Evolutionary conservation across 2,329 filamentous ascomycete species (phyloP).

Genomic region (Pseudogymnoascus sp.): DNA sequence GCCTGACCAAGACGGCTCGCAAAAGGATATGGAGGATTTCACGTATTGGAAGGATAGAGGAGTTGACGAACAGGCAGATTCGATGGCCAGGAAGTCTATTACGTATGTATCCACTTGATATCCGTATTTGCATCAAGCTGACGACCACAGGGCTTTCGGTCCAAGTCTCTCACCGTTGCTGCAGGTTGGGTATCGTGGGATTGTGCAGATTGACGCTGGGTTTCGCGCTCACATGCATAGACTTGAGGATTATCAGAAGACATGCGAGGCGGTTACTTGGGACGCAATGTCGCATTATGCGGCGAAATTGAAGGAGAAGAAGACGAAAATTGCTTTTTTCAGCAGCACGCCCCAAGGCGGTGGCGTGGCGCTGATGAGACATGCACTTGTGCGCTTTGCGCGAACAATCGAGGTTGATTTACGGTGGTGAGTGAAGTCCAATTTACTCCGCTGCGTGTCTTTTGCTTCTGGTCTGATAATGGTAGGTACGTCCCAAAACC

Average conservation of each 20-base stretch:
- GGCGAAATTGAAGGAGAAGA: slow-evolving; percentile 42
- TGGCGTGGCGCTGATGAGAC: slow-evolving; percentile 58
- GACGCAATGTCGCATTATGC: slow-evolving; percentile 47
- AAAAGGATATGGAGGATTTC: slow-evolving; percentile 27
- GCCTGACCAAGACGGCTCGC: slow-evolving; percentile 31
- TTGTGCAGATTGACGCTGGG: slow-evolving; percentile 49
- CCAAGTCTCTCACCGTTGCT: slow-evolving; percentile 63
- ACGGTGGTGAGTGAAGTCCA: slow-evolving; percentile 53
- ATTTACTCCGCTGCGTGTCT: not conserved
- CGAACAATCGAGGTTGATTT: slow-evolving; percentile 58
- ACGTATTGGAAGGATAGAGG: slow-evolving; percentile 44
- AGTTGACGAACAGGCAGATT: slow-evolving; percentile 76
- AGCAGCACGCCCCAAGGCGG: slow-evolving; percentile 57
- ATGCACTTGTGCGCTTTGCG: slow-evolving; percentile 63
- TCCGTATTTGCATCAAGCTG: slow-evolving; percentile 10
- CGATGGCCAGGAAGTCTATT: slow-evolving; percentile 70
- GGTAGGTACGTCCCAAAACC: slow-evolving; percentile 58
- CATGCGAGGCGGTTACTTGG: slow-evolving; percentile 47
- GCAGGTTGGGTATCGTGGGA: slow-evolving; percentile 47
- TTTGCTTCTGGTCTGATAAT: not conserved
- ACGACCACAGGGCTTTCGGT: slow-evolving; percentile 53
- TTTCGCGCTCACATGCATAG: slow-evolving; percentile 42
- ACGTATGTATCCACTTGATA: slow-evolving; percentile 40
- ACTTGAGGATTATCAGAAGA: slow-evolving; percentile 42
- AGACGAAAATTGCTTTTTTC: slow-evolving; percentile 55